phyloP scores from a whole-genome alignment of 2,329 filamentous ascomycete species.

The Colletotrichum lindemuthianum region DNA sequence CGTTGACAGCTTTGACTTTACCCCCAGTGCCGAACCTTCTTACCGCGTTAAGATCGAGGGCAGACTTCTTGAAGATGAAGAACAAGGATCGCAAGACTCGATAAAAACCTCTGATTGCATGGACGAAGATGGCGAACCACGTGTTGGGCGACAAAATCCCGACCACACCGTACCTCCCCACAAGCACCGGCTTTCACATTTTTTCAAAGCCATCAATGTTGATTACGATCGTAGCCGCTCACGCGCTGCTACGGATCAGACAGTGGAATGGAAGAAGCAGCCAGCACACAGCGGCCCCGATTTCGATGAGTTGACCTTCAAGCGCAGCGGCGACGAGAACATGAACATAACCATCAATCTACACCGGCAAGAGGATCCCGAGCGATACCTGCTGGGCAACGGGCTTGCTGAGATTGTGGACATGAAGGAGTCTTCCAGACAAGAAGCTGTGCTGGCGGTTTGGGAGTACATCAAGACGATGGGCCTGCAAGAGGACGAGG shows the following conservation, averaged over 20 bases:
- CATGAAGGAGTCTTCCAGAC: slow-evolving; percentile 84
- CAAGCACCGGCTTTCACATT: slow-evolving; percentile 75
- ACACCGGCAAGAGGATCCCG: slow-evolving; percentile 83
- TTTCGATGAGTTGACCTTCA: slow-evolving; percentile 92
- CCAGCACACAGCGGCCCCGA: slow-evolving; percentile 66
- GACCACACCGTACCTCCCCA: slow-evolving; percentile 46
- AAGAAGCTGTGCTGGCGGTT: slow-evolving; percentile 88
- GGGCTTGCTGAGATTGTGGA: slow-evolving; percentile 87
- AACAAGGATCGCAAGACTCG: slow-evolving; percentile 55
- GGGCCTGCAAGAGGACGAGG: slow-evolving; percentile 91
- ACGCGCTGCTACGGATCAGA: slow-evolving; percentile 64
- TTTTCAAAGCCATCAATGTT: slow-evolving; percentile 83
- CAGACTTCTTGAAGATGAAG: slow-evolving; percentile 76
- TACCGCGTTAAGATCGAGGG: slow-evolving; percentile 95
- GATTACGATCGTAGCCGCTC: slow-evolving; percentile 74
- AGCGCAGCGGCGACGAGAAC: slow-evolving; percentile 91
- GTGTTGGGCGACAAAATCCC: slow-evolving; percentile 47
- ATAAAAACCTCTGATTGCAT: slow-evolving; percentile 63
- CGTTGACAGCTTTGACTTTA: slow-evolving; percentile 84
- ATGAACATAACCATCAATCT: slow-evolving; percentile 91
- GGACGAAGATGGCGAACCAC: slow-evolving; percentile 41
- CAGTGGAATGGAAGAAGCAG: slow-evolving; percentile 89
- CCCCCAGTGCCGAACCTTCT: slow-evolving; percentile 77
- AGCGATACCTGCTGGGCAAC: slow-evolving; percentile 83
- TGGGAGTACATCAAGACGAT: slow-evolving; percentile 95